These are phyloP conservation scores for Hymenoscyphus fraxineus DNA, from an alignment of 2,329 filamentous ascomycete genomes.

Conservation along the genomic window DNA sequence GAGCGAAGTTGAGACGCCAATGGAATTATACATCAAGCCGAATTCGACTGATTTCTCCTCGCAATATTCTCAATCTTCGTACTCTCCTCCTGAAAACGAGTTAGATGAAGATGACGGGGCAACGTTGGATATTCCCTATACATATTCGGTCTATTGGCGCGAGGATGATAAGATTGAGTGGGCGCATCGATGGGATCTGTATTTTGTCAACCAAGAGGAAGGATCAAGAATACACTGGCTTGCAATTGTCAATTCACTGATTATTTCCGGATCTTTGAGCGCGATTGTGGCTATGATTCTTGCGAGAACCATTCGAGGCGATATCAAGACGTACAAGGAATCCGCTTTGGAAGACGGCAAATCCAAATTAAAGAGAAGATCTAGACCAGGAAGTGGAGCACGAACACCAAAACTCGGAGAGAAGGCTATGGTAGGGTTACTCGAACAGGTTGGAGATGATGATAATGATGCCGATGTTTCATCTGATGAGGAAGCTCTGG, in stretches of 20 bases:
- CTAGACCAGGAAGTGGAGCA: conserved; percentile 39
- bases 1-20: conserved; percentile 56
- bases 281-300: conserved; percentile 78
- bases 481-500: conserved; percentile 68
- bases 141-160: conserved; percentile 86
- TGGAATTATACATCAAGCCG: conserved; percentile 65
- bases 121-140: conserved; percentile 72
- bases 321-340: conserved; percentile 73
- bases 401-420: conserved; percentile 46
- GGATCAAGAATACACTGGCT: conserved; percentile 82
- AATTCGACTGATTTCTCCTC: conserved; percentile 54
- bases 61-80: conserved; percentile 56
- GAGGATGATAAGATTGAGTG: conserved; percentile 79
- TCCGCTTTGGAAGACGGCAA: conserved; percentile 63
- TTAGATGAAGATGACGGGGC: conserved; percentile 60
- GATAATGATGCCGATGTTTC: conserved; percentile 51
- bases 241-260: conserved; percentile 80
- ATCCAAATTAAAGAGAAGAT: conserved; percentile 47
- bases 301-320: conserved; percentile 70
- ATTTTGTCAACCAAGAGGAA: conserved; percentile 84
- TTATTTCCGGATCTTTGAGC: conserved; percentile 76
- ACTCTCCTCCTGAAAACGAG: conserved; percentile 50
- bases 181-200: conserved; percentile 81
- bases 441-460: conserved; percentile 55
- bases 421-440: conserved; percentile 51